Conservation (phyloP, 2,329 filamentous ascomycete species). For the Parastagonospora avenae region DNA sequence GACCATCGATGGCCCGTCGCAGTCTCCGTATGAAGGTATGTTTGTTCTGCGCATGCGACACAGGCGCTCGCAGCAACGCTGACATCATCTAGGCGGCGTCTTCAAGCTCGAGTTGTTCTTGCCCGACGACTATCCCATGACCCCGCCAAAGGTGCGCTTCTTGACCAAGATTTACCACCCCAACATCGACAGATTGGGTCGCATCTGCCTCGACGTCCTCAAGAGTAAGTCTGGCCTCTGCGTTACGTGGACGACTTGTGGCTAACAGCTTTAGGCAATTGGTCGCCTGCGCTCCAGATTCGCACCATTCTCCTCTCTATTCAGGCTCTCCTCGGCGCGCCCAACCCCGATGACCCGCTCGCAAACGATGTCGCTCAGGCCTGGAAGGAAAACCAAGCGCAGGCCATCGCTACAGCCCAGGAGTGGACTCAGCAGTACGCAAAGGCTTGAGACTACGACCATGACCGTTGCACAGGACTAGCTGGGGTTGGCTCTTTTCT, state of each 20-base stretch:
- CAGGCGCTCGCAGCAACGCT: conserved; percentile 3
- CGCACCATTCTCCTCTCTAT: conserved; percentile 98
- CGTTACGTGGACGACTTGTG: background rate
- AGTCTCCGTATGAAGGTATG: conserved; percentile 93
- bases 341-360: conserved; percentile 97
- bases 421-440: conserved; percentile 92
- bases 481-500: background rate
- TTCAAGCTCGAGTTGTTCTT: conserved; percentile 98
- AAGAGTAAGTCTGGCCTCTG: conserved; percentile 71
- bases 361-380: conserved; percentile 96
- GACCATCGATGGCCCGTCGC: conserved; percentile 87
- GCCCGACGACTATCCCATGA: conserved; percentile 99
- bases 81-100: conserved; percentile 65
- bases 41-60: conserved; percentile 2
- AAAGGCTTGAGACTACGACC: conserved; percentile 28
- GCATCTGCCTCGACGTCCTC: conserved; percentile 94
- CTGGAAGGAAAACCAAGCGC: conserved; percentile 95
- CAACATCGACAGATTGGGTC: conserved; percentile 96
- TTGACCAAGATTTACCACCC: conserved; percentile 99
- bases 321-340: conserved; percentile 91
- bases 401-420: conserved; percentile 87
- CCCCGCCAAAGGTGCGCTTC: conserved; percentile 96
- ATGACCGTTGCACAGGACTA: background rate
- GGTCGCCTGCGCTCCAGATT: conserved; percentile 97
- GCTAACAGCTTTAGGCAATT: conserved; percentile 72